Evolutionary conservation across 768 basidiomycete species (phyloP), one percentile per base, ranked within the genome.

Genomic region (Chalciporus piperatus): DNA sequence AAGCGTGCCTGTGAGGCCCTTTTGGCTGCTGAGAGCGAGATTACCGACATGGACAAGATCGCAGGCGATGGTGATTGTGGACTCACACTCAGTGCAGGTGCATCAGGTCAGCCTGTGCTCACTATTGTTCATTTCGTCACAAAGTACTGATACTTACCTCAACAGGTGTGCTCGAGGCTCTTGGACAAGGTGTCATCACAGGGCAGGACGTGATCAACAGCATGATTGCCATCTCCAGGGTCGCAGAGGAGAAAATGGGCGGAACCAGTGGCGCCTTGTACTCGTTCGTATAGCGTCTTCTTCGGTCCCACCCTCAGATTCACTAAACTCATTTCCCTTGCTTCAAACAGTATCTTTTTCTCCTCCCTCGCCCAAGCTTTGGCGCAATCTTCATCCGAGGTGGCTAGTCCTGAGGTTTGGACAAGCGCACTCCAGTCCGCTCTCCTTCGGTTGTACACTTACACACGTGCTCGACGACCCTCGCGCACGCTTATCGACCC

Each of bases 401-500:
- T 60, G 1, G 54, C 64, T 1, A 80, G 80, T 1, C 66, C 70
- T 4, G 71, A 76, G 27, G 72, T 77, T 10, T 95, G 91, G 91
- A 69, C 75, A 19, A 52, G 60, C 20, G 84, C 89, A 5, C 76
- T 90, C 43, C 61, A 69, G 6, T 70, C 72, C 3, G 85, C 91
- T 16, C 75, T 87, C 17, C 62, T 63, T 19, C 81, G 80, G 56
- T 71, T 93, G 35, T 91, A 85, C 69, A 83, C 81, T 12, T 92
- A 96, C 73, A 97, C 93, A 4, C 85, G 84, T 25, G 94, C 94
- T 13, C 84, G 94, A 23, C 86, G 87, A 3, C 93, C 93, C 4
- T 92, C 89, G 2, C 84, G 94, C 60, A 97, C 94, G 8, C 83
- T 98, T 32, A 79, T 98, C n/a, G 94, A 98, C 70, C 92, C 94